Evolutionary conservation across 495 filamentous ascomycete species (phyloP).

Genomic region (Penicillium odoratum): DNA sequence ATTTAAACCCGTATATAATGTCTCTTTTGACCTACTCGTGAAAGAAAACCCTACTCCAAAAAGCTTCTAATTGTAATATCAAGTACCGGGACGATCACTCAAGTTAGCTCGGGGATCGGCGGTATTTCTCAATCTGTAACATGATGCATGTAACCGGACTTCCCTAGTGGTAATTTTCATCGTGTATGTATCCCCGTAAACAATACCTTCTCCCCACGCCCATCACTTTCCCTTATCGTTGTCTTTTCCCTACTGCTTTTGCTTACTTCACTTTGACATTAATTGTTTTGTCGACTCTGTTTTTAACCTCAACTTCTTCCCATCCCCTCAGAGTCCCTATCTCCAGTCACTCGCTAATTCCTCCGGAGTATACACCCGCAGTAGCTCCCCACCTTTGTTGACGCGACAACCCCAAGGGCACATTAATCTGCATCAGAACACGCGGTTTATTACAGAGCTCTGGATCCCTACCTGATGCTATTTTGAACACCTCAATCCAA

Average conservation of each 20-base stretch:
- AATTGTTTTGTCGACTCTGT: constrained; percentile 3
- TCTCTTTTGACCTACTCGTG: background rate
- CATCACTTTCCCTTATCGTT: constrained; percentile 5
- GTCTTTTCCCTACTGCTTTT: constrained; percentile 11
- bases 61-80: background rate
- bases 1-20: background rate
- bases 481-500: constrained; percentile 5
- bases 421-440: background rate
- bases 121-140: constrained; percentile 1
- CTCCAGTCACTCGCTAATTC: constrained; percentile 30
- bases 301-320: background rate
- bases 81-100: background rate
- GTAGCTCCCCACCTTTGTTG: constrained; percentile 14
- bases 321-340: constrained; percentile 6
- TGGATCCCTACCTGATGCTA: constrained; percentile 12
- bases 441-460: background rate
- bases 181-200: background rate
- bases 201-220: constrained; percentile 21
- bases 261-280: constrained; percentile 5
- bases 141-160: background rate
- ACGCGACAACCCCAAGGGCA: constrained; percentile 2
- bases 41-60: background rate
- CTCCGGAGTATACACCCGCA: constrained; percentile 19
- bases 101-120: constrained; percentile 4
- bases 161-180: background rate